Conservation (phyloP, 1,139 yeast genomes). For the Suhomyces anneliseae region DNA sequence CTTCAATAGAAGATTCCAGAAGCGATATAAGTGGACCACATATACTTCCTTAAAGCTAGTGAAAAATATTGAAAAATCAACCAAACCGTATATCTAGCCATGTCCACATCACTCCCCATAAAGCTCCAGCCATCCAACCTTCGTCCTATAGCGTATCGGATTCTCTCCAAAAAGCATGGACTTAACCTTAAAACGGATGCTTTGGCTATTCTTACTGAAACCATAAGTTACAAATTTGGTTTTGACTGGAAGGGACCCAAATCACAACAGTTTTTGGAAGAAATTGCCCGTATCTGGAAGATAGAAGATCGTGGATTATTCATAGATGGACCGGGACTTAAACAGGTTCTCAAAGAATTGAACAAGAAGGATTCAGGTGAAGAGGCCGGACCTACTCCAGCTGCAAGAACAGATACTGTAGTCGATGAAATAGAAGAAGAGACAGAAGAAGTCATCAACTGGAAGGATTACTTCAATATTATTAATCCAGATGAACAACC, state of each 20-base stretch:
- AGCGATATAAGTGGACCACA: no score
- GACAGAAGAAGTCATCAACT: conserved; percentile 38
- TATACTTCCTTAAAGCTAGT: no score
- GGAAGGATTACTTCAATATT: conserved; percentile 73
- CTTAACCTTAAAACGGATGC: conserved; percentile 88
- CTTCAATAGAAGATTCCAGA: no score
- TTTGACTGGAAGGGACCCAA: conserved; percentile 78
- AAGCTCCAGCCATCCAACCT: conserved; percentile 75
- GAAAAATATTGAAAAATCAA: no score
- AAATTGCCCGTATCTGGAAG: conserved; percentile 81
- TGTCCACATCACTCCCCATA: conserved; percentile 46
- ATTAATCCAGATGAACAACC: conserved; percentile 70
- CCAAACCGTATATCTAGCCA: neutral
- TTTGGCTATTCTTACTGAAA: conserved; percentile 65
- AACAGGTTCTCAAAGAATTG: conserved; percentile 62
- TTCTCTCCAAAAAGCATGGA: conserved; percentile 89
- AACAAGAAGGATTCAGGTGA: conserved; percentile 12
- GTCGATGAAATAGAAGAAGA: conserved; percentile 25
- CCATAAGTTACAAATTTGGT: conserved; percentile 76
- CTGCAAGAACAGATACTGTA: conserved; percentile 33
- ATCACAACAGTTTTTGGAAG: conserved; percentile 71
- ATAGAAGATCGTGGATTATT: conserved; percentile 84
- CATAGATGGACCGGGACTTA: conserved; percentile 71
- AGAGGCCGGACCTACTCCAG: conserved; percentile 15
- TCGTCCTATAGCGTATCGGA: conserved; percentile 87